phyloP scores from a whole-genome alignment of 2,329 filamentous ascomycete species.

The Acrocalymma vagum region DNA sequence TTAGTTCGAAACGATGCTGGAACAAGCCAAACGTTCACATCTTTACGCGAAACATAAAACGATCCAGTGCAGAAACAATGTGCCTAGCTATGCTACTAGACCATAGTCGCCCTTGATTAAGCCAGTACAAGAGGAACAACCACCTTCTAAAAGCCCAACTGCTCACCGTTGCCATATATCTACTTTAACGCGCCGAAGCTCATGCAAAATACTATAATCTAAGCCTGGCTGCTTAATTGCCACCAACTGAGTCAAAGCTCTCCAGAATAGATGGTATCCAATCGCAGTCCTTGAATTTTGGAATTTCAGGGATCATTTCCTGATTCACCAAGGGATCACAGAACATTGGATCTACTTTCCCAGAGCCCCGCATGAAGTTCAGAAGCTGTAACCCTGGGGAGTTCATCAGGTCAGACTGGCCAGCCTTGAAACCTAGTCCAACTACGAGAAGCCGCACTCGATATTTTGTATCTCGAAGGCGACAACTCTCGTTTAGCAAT shows the following conservation, averaged over 20 bases:
- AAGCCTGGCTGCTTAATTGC: conserved; percentile 54
- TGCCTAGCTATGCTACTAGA: too few relatives aligned
- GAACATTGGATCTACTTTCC: conserved; percentile 54
- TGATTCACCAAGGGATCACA: conserved; percentile 56
- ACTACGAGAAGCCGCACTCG: conserved; percentile 49
- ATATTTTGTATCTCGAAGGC: not conserved
- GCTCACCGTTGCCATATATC: conserved; percentile 23
- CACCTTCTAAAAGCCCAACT: too few relatives aligned
- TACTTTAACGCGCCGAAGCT: conserved; percentile 44
- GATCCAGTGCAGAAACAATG: too few relatives aligned
- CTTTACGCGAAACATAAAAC: too few relatives aligned
- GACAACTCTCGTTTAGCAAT: not conserved
- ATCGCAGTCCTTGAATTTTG: conserved; percentile 43
- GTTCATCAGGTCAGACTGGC: conserved; percentile 58
- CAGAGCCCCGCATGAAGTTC: conserved; percentile 47
- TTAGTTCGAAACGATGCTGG: too few relatives aligned
- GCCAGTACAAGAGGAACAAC: too few relatives aligned
- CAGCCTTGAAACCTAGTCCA: conserved; percentile 61
- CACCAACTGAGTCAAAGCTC: conserved; percentile 56
- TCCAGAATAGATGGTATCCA: conserved; percentile 52
- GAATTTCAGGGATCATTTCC: conserved; percentile 43
- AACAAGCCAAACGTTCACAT: too few relatives aligned
- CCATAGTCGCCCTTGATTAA: too few relatives aligned
- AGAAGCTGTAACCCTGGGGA: conserved; percentile 53
- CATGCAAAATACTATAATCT: conserved; percentile 51